Base-by-base conservation (phyloP, 2,329 filamentous ascomycete species). In the Lasiodiplodia hormozganensis region DNA sequence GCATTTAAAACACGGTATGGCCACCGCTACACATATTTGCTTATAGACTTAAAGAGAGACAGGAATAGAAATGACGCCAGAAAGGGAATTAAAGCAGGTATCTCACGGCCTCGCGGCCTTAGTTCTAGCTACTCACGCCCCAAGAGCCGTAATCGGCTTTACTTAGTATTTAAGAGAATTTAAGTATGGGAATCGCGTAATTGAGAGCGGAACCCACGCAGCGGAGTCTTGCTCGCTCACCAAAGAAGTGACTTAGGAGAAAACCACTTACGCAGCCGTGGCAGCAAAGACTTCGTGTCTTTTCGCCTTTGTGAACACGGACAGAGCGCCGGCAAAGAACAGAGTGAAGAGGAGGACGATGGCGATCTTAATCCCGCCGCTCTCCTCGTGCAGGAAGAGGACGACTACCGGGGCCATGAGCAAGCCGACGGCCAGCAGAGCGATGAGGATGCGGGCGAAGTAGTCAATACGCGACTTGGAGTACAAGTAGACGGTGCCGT, bases 251-350 rank as follows among this genome's bases (percentile, higher is more conserved):
- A 43, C 36, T 18, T 21, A 43, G 21, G 23, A 54, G 28, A 36
- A 43, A 28, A 34, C 16, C n/a, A 72, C 71, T 70, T 67, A 74
- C 73, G 73, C 70, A 65, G 73, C 73, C 51, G 71, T 74, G 21
- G 73, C 71, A 49, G 72, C 70, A 64, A 75, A 74, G 7, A 75
- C 69, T 51, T 75, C 73, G 8, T 70, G 68, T 12, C 70, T 69
- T 65, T 70, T 73, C 14, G 73, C 71, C 58, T 67, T 70, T 1
- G 72, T 73, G 4, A 70, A 69, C 7, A 74, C 31, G 12, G 70
- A 67, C n/a, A 75, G 51, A 4, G 71, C 70, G 8, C 69, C 56
- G 14, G 70, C 69, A 58, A 75, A 74, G 52, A 69, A 47, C n/a
- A 73, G 52, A 1, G 72, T 71, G 21, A 71, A 71, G 2, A 70